Evolutionary conservation across 2,329 filamentous ascomycete genomes (phyloP).

Genomic region (Ambrosiella cleistominuta): DNA sequence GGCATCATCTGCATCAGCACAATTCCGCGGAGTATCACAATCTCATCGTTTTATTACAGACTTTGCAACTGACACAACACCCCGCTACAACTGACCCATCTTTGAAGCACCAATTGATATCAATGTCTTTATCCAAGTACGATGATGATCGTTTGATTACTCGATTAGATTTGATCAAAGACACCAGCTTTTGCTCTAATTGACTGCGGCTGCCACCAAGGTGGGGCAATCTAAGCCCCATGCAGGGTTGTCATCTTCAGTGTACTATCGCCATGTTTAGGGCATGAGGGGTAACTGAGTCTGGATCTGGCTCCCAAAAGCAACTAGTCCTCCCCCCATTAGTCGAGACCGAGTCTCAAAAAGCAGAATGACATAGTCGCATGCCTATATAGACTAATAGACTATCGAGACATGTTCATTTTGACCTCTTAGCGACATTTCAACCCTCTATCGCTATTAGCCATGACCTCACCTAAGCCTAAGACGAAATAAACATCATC

Average conservation of each 20-base stretch:
- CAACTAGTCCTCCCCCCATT: too few species aligned
- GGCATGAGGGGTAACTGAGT: neutral
- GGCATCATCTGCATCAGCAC: neutral
- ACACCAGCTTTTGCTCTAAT: neutral
- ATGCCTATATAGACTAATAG: neutral
- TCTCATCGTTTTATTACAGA: neutral
- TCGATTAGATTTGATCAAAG: conserved; percentile 2
- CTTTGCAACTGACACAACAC: neutral
- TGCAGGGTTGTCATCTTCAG: neutral
- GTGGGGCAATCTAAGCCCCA: neutral
- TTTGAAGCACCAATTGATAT: neutral
- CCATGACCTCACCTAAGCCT: neutral
- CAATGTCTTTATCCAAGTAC: neutral
- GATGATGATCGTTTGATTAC: neutral
- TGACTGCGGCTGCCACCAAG: neutral
- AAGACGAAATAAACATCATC: neutral
- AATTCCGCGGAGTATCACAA: neutral
- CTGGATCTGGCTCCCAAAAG: neutral
- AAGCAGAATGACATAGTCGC: neutral
- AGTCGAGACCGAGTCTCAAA: neutral
- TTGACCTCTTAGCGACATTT: neutral
- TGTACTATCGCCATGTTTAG: neutral
- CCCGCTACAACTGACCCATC: neutral
- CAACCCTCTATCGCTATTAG: neutral
- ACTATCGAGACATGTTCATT: too few species aligned